Conservation (phyloP, 2,329 filamentous ascomycete species). For the Beauveria caledonica region DNA sequence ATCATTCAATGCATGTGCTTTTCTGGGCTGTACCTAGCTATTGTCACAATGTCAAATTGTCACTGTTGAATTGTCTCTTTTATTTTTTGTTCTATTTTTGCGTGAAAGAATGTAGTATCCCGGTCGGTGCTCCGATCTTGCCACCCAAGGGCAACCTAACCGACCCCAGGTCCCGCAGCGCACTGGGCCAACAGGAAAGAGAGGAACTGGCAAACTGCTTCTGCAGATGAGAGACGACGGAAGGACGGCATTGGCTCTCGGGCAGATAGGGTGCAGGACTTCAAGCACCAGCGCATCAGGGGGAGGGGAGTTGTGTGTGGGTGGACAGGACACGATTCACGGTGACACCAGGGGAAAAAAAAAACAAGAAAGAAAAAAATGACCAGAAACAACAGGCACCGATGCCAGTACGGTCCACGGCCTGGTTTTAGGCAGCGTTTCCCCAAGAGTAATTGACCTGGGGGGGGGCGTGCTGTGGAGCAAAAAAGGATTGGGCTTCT, state of each 20-base stretch:
- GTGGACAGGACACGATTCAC: neutral
- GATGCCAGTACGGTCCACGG: neutral
- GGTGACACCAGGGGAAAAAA: neutral
- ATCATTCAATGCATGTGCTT: slow-evolving; percentile 1
- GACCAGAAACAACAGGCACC: neutral
- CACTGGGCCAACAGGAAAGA: neutral
- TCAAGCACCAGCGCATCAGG: neutral
- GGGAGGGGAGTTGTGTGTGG: neutral
- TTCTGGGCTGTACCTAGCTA: neutral
- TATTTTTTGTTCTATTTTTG: neutral
- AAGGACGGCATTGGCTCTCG: neutral
- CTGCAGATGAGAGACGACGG: neutral
- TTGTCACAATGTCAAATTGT: neutral
- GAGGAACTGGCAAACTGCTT: neutral
- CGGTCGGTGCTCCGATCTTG: neutral
- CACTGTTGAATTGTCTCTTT: no score
- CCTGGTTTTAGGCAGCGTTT: neutral
- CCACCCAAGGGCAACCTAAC: neutral
- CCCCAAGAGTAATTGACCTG: neutral
- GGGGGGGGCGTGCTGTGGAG: neutral
- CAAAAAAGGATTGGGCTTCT: neutral
- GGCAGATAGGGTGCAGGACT: neutral
- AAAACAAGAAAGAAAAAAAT: no score
- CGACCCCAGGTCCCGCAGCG: neutral
- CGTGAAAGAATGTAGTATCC: neutral